phyloP scores from a whole-genome alignment of 805 yeast species.

The Ogataea trehaloabstinens region DNA sequence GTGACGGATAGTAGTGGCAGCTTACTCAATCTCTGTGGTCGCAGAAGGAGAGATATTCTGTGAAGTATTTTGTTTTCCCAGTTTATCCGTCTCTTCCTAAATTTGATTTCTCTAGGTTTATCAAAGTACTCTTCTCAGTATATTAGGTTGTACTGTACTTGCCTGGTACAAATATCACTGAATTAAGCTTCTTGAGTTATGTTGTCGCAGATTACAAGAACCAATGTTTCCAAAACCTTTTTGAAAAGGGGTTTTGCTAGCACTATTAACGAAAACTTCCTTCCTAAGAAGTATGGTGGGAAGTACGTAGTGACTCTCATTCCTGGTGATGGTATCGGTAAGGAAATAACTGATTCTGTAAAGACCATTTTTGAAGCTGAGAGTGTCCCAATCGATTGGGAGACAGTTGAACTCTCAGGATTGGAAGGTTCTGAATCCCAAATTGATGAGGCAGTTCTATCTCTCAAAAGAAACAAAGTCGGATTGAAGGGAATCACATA shows the following conservation, averaged over 20 bases:
- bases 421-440: constrained; percentile 44
- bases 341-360: constrained; percentile 92
- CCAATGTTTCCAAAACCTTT: constrained; percentile 13
- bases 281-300: constrained; percentile 94
- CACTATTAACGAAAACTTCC: constrained; percentile 27
- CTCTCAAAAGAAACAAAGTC: constrained; percentile 92
- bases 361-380: constrained; percentile 83
- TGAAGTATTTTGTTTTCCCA: background rate
- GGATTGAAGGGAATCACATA: constrained; percentile 95
- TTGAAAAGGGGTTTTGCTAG: constrained; percentile 32
- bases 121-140: too few species aligned
- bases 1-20: background rate
- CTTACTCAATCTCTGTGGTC: background rate
- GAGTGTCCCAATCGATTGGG: constrained; percentile 93
- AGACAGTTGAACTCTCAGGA: constrained; percentile 70
- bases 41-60: constrained; percentile 1
- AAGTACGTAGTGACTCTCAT: constrained; percentile 89
- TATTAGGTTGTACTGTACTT: too few species aligned
- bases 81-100: background rate
- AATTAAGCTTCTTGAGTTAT: too few species aligned
- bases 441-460: constrained; percentile 81
- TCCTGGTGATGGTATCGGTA: constrained; percentile 99
- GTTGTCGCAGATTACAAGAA: constrained; percentile 26
- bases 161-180: too few species aligned
- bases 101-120: too few species aligned